A percentile compares a stretch with the other conserved stretches of the same genome.
Conservation (phyloP, 306 rosid genomes). For the Elaeagnus macrophylla region DNA sequence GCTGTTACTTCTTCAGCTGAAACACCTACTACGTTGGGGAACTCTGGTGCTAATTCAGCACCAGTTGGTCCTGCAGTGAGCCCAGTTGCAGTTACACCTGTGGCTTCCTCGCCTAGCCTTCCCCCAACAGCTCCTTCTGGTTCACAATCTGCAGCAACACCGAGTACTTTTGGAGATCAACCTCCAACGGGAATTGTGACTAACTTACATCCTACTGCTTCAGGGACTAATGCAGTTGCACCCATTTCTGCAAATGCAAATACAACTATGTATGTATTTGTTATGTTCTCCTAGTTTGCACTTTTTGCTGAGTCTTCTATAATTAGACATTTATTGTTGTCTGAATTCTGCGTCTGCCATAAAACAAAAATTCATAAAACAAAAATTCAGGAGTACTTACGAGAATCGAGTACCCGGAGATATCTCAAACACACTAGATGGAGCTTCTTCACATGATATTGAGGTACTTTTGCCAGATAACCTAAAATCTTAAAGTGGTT, state of each 20-base stretch:
- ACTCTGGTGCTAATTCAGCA: constrained; percentile 32
- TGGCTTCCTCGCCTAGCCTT: constrained; percentile 51
- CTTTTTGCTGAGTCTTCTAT: constrained; percentile 9
- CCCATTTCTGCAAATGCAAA: constrained; percentile 36
- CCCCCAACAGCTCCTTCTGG: constrained; percentile 34
- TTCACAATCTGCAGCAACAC: constrained; percentile 32
- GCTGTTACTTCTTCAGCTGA: constrained; percentile 40
- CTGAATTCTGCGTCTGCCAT: constrained; percentile 15
- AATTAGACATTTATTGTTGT: constrained; percentile 10
- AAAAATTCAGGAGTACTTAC: constrained; percentile 29
- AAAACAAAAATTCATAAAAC: constrained; percentile 13
- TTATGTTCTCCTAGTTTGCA: constrained; percentile 12
- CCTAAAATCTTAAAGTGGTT: not conserved
- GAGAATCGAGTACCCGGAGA: constrained; percentile 59
- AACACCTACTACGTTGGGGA: constrained; percentile 35
- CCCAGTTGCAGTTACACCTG: constrained; percentile 71
- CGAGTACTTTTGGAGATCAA: constrained; percentile 39
- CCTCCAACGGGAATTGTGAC: constrained; percentile 32
- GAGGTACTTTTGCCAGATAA: constrained; percentile 46
- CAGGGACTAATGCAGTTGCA: constrained; percentile 50
- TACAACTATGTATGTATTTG: constrained; percentile 42
- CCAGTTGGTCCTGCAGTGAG: constrained; percentile 49
- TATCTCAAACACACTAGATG: constrained; percentile 34
- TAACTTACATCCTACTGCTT: constrained; percentile 31
- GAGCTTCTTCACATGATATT: constrained; percentile 52